A percentile compares a stretch with the other conserved stretches of the same genome.
Evolutionary conservation across 2,329 filamentous ascomycete genomes (phyloP).

Genomic region (Orbilia quercus): DNA sequence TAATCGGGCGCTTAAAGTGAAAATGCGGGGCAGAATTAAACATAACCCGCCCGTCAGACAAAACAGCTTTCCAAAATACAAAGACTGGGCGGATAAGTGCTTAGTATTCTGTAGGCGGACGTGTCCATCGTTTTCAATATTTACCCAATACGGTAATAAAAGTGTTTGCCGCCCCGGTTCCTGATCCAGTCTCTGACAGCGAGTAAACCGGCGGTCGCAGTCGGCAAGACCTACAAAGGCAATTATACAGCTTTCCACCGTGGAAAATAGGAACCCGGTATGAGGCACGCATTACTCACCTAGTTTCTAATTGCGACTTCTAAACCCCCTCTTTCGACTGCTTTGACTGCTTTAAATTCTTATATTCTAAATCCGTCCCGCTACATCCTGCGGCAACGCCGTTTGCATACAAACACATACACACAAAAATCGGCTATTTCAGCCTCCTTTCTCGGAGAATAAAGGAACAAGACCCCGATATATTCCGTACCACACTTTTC

Average conservation of each 20-base stretch:
- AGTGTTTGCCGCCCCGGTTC: not conserved
- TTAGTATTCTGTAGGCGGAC: too few species aligned
- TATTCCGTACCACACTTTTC: too few species aligned
- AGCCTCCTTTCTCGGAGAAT: too few species aligned
- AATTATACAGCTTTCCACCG: too few species aligned
- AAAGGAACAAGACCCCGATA: too few species aligned
- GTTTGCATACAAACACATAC: too few species aligned
- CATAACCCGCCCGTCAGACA: too few species aligned
- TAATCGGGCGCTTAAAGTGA: conserved; percentile 16
- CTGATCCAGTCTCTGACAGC: not conserved
- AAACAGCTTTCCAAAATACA: too few species aligned
- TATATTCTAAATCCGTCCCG: not conserved
- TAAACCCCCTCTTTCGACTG: not conserved
- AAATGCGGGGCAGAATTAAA: not conserved
- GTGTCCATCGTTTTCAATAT: too few species aligned
- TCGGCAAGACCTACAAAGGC: not conserved
- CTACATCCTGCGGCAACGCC: too few species aligned
- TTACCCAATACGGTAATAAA: not conserved
- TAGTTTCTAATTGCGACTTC: not conserved
- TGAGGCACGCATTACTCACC: not conserved
- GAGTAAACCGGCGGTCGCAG: not conserved
- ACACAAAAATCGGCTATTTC: too few species aligned
- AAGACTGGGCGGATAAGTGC: too few species aligned
- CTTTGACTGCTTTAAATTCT: not conserved
- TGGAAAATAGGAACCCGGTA: not conserved